Evolutionary conservation across 2,329 filamentous ascomycete species (phyloP).

Genomic region (Didymella segeticola): DNA sequence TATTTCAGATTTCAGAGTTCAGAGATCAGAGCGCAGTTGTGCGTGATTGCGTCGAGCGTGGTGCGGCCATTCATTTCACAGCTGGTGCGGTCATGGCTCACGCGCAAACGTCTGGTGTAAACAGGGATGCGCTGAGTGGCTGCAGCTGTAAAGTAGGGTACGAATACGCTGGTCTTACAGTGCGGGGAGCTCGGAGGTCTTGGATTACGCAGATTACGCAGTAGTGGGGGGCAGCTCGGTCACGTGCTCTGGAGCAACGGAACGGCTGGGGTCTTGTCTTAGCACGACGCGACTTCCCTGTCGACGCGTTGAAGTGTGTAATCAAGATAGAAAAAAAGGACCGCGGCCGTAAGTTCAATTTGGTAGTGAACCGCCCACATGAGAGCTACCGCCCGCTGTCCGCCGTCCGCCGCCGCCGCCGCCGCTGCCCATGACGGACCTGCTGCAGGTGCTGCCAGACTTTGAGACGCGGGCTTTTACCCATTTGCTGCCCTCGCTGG

Average conservation of each 20-base stretch:
- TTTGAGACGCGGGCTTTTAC: constrained; percentile 76
- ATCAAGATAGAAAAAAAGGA: background rate
- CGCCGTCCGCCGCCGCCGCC: no score
- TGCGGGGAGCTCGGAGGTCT: constrained; percentile 15
- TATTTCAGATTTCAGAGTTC: no score
- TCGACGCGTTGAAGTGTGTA: background rate
- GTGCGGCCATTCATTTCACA: constrained; percentile 35
- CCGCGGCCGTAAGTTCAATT: background rate
- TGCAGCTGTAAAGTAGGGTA: background rate
- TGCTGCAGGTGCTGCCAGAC: constrained; percentile 79
- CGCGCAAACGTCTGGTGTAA: constrained; percentile 11
- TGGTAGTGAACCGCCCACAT: constrained; percentile 28
- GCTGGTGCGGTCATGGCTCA: constrained; percentile 30
- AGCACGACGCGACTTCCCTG: constrained; percentile 4
- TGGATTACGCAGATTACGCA: no score
- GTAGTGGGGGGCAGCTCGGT: background rate
- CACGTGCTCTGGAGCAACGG: constrained; percentile 8
- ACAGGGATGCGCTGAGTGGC: constrained; percentile 14
- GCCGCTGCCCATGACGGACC: constrained; percentile 74
- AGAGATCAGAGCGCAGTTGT: background rate
- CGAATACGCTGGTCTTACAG: no score
- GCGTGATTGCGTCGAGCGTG: constrained; percentile 1
- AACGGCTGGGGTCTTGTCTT: background rate
- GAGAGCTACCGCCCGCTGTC: no score
- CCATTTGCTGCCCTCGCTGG: constrained; percentile 78